These are phyloP conservation scores for Talaromyces stipitatus DNA, from an alignment of 495 filamentous ascomycete genomes.

Conservation along the genomic window DNA sequence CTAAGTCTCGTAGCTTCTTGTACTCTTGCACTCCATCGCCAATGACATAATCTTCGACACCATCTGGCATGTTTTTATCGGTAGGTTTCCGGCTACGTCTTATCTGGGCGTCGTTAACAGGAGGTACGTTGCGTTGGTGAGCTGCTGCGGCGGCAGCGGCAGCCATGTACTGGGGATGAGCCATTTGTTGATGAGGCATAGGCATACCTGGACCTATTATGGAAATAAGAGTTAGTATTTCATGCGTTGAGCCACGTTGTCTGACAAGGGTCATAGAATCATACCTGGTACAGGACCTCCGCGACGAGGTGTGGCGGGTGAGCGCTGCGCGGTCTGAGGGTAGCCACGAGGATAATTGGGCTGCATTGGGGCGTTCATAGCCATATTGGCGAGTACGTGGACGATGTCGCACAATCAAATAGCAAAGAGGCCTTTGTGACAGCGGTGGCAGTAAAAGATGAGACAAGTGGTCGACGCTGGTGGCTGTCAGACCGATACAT, in stretches of 20 bases:
- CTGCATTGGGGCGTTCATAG: slow-evolving; percentile 38
- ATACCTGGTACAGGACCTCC: slow-evolving; percentile 30
- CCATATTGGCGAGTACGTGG: not conserved
- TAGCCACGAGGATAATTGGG: slow-evolving; percentile 37
- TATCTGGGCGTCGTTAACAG: slow-evolving; percentile 49
- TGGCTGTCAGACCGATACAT: not conserved
- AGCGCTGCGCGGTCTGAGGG: slow-evolving; percentile 33
- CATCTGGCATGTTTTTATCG: slow-evolving; percentile 89
- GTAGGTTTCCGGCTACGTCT: slow-evolving; percentile 80
- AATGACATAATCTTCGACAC: slow-evolving; percentile 69
- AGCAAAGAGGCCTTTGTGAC: not conserved
- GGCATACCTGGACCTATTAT: slow-evolving; percentile 26
- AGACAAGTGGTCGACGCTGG: not conserved
- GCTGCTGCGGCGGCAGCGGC: slow-evolving; percentile 6
- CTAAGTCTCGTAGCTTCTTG: slow-evolving; percentile 71
- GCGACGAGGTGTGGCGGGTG: slow-evolving; percentile 41
- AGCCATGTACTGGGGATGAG: slow-evolving; percentile 35
- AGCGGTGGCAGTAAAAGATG: not conserved
- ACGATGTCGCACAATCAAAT: not conserved
- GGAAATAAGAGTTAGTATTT: slow-evolving; percentile 3
- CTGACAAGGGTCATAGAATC: slow-evolving; percentile 8
- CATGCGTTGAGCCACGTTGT: slow-evolving; percentile 8
- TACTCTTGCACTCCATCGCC: slow-evolving; percentile 81
- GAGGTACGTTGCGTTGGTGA: slow-evolving; percentile 30
- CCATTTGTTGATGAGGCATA: slow-evolving; percentile 29